phyloP scores from a whole-genome alignment of 176 grass and related monocot genomes.

The Triticum timopheevii region DNA sequence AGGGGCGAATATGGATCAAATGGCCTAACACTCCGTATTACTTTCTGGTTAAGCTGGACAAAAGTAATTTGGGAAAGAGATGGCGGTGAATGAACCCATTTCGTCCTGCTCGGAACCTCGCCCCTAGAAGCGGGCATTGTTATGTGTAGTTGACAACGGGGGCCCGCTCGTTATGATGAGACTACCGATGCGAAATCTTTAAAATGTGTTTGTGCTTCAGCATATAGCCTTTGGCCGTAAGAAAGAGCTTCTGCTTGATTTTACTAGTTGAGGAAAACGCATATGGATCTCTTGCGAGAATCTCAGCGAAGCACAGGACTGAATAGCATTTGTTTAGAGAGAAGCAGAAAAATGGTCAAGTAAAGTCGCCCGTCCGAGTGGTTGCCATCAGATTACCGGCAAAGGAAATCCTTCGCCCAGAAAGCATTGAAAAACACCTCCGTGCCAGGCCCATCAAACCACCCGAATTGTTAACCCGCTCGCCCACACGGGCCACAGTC shows the following conservation, averaged over 20 bases:
- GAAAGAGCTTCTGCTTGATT: background rate
- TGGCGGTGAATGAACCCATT: background rate
- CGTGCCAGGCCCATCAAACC: slow-evolving; percentile 36
- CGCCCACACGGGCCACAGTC: background rate
- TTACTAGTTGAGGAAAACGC: background rate
- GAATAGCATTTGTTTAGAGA: background rate
- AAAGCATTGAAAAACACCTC: slow-evolving; percentile 23
- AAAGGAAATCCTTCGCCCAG: slow-evolving; percentile 38
- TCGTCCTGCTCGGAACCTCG: background rate
- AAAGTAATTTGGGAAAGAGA: background rate
- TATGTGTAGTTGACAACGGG: background rate
- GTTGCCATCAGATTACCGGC: slow-evolving; percentile 54
- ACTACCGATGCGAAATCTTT: background rate
- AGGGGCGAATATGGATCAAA: background rate
- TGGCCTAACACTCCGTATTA: slow-evolving; percentile 7
- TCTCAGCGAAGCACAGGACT: background rate
- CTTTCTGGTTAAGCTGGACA: background rate
- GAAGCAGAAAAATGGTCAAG: background rate
- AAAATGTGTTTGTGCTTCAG: background rate
- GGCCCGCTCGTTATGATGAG: background rate
- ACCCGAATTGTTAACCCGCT: background rate
- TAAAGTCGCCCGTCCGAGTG: background rate
- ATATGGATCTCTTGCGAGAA: background rate
- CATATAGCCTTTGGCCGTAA: background rate
- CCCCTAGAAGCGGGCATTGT: no score